phyloP scores from a whole-genome alignment of 768 basidiomycete species.

The Lactarius vividus region DNA sequence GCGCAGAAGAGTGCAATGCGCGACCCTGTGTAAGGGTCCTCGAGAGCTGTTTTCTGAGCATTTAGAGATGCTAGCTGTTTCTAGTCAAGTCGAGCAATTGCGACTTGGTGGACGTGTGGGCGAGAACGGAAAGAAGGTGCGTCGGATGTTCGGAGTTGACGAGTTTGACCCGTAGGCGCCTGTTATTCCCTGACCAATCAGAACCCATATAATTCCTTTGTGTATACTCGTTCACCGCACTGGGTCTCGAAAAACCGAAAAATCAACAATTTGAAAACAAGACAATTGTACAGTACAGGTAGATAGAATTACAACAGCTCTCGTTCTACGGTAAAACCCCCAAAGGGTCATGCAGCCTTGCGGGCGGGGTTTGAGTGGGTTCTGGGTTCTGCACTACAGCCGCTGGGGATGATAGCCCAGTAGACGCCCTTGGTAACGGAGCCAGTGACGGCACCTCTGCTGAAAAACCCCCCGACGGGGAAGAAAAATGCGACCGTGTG shows the following conservation, averaged over 20 bases:
- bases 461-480: conserved; percentile 25
- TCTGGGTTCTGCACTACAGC: conserved; percentile 20
- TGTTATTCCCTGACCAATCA: conserved; percentile 25
- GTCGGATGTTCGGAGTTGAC: neutral
- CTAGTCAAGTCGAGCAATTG: neutral
- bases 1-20: conserved; percentile 64
- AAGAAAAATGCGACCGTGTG: conserved; percentile 50
- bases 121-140: neutral
- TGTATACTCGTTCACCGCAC: neutral
- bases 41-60: conserved; percentile 66
- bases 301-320: conserved; percentile 7
- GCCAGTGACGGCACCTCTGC: conserved; percentile 47
- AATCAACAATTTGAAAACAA: neutral
- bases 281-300: neutral
- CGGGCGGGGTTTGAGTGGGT: conserved; percentile 28
- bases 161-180: neutral
- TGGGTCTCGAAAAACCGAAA: neutral
- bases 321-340: conserved; percentile 31
- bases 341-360: conserved; percentile 31
- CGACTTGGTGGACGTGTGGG: conserved; percentile 27
- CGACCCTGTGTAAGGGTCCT: conserved; percentile 49
- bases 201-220: conserved; percentile 11
- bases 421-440: conserved; percentile 50
- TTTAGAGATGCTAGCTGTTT: conserved; percentile 32
- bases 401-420: conserved; percentile 13